Evolutionary conservation across 2,329 filamentous ascomycete species (phyloP).

Genomic region (Pezicula neosporulosa): DNA sequence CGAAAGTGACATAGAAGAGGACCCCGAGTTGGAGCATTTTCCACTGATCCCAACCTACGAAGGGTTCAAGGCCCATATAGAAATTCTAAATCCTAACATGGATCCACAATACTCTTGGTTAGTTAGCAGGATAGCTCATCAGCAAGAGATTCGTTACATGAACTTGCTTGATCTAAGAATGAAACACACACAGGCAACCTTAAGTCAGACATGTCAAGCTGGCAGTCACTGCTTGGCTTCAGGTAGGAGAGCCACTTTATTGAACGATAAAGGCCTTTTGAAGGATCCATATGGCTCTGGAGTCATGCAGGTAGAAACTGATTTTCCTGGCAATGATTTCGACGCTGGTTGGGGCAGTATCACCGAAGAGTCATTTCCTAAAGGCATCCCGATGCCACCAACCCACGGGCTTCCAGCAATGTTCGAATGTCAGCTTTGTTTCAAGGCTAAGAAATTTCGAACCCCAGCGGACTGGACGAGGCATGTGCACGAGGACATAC

Average conservation of each 20-base stretch:
- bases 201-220: constrained; percentile 55
- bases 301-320: constrained; percentile 36
- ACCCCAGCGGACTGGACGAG: constrained; percentile 98
- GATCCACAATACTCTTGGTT: constrained; percentile 56
- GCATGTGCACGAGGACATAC: constrained; percentile 89
- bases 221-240: constrained; percentile 60
- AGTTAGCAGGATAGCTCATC: constrained; percentile 76
- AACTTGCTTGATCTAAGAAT: constrained; percentile 66
- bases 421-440: constrained; percentile 88
- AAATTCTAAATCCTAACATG: constrained; percentile 71
- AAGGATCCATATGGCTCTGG: constrained; percentile 52
- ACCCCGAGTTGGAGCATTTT: constrained; percentile 59
- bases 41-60: constrained; percentile 67
- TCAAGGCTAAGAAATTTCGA: constrained; percentile 76
- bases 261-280: constrained; percentile 58
- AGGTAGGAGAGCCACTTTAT: constrained; percentile 60
- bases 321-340: constrained; percentile 50
- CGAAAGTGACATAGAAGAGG: constrained; percentile 58
- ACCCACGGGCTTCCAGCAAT: constrained; percentile 74
- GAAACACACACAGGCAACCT: constrained; percentile 63
- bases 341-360: constrained; percentile 69
- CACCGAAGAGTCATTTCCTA: constrained; percentile 70
- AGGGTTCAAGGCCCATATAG: constrained; percentile 74
- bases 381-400: constrained; percentile 78
- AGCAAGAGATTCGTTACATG: constrained; percentile 78